Evolutionary conservation across 257 asterid species (phyloP).

Genomic region (Mitragyna speciosa): DNA sequence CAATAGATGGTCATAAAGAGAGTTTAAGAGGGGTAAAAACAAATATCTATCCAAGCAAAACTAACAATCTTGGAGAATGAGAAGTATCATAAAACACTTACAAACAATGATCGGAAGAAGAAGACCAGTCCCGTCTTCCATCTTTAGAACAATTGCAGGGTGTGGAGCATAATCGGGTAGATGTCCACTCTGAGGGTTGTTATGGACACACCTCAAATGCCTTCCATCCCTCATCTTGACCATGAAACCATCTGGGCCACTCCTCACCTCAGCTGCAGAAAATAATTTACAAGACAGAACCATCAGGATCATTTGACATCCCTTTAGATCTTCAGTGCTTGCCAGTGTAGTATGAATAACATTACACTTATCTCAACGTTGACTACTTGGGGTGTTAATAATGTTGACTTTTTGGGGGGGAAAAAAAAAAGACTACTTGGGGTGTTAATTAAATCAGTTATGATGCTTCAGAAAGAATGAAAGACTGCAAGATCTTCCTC

Average conservation of each 20-base stretch:
- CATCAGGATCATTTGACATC: background rate
- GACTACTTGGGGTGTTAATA: background rate
- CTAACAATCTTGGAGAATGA: background rate
- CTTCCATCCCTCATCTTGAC: slow-evolving; percentile 96
- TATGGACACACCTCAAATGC: slow-evolving; percentile 75
- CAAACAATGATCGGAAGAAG: slow-evolving; percentile 94
- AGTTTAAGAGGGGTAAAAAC: background rate
- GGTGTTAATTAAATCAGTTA: background rate
- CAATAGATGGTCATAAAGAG: slow-evolving; percentile 13
- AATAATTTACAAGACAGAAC: background rate
- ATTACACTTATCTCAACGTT: background rate
- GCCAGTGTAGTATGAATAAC: background rate
- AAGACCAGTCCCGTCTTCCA: slow-evolving; percentile 96
- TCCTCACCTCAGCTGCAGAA: slow-evolving; percentile 82
- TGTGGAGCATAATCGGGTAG: slow-evolving; percentile 84
- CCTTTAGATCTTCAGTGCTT: background rate
- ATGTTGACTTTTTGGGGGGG: too few species aligned
- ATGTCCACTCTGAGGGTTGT: slow-evolving; percentile 75
- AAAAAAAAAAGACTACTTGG: background rate
- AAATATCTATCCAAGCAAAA: background rate
- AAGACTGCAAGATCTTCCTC: background rate
- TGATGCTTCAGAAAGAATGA: background rate
- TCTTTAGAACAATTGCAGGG: slow-evolving; percentile 93
- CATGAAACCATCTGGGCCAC: slow-evolving; percentile 95
- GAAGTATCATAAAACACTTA: slow-evolving; percentile 30